Base-by-base conservation (phyloP, 1,139 yeast genomes). In the Suhomyces coccinellae region DNA sequence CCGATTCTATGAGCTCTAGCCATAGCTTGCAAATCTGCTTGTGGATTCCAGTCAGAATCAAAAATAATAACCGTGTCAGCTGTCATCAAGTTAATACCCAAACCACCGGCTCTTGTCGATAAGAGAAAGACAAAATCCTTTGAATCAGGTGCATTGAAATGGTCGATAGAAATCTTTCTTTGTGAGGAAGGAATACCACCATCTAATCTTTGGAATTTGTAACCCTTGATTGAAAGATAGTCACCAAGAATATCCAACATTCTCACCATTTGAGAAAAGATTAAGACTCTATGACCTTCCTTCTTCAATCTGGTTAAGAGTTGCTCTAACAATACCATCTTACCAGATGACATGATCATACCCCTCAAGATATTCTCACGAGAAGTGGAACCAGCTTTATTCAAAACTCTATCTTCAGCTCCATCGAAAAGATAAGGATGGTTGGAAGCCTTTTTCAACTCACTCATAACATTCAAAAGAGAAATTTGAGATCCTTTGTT, bases 1-100 rank as follows among this genome's bases (percentile, higher is more conserved):
- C 99, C 99, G 61, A 93, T 93, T 74, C 99, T 84, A 69, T 93
- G 99, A 3, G 99, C 99, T 69, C 99, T 83, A 0, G 99, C 99
- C 99, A 95, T 95, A 4, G 99, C 99, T 68, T 93, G 98, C 55
- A 91, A 72, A 76, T 91, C 99, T 1, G 98, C 98, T 67, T 93
- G 98, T 1, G 98, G 98, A 61, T 93, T 93, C 99, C 99, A 93
- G 71, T 93, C 99, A 11, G 97, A 87, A 68, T 93, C 99, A 67
- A 93, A 93, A 36, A 93, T 90, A 55, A 93, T 88, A 30, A 93
- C 99, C 4, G 99, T 93, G 61, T 93, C 99, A 4, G 99, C 99
- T 6, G 99, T 93, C 98, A 91, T 93, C 62, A 95, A 76, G 63
- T 93, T 93, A 62, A 93, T 95, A 65, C 99, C 99, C 52, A 93